Evolutionary conservation across 306 rosid species (phyloP), one percentile per base, ranked within the genome.

Genomic region (Cucurbita maxima): DNA sequence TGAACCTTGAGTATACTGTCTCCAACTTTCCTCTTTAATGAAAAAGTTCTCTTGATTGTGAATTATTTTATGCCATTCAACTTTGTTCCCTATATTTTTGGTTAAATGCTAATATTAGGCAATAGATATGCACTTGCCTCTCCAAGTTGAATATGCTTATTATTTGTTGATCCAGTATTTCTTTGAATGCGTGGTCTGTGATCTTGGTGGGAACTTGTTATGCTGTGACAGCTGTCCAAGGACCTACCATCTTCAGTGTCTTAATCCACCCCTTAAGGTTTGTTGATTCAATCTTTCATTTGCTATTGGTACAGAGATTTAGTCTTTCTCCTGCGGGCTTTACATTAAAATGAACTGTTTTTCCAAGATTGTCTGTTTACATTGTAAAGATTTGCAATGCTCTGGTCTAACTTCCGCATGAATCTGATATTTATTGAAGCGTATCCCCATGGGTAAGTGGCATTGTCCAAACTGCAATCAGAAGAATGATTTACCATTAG

Each of bases 171-270:
- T 85, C 77, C 96, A 95, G 99, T 87, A 91, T 79, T 95, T 73
- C 91, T 95, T 20, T 43, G 99, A 95, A 83, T 95, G 99, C 4
- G 90, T 91, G 86, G 72, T 91, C 82, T 95, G 99, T 82, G 99
- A 95, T 87, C 88, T 82, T 82, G 96, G 99, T 61, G 99, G 99
- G 63, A 89, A 91, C 95, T 88, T 95, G 82, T 79, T 95, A 81
- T 95, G 99, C 83, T 95, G 99, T 76, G 99, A 95, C 84, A 84
- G 90, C 81, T 95, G 99, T 83, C 99, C 99, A 71, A 88, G 86
- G 79, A 95, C 99, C 12, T 95, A 95, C 82, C 99, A 95, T 81
- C 84, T 89, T 64, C 92, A 95, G 83, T 95, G 99, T 76, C 99
- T 95, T 50, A 76, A 82, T 79, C 99, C 99, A 22, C 99, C 99